Percentiles rank a stretch among this genome's conserved stretches.
Evolutionary conservation across 2,329 filamentous ascomycete species (phyloP).

Genomic region (Leptographium wingfieldii): DNA sequence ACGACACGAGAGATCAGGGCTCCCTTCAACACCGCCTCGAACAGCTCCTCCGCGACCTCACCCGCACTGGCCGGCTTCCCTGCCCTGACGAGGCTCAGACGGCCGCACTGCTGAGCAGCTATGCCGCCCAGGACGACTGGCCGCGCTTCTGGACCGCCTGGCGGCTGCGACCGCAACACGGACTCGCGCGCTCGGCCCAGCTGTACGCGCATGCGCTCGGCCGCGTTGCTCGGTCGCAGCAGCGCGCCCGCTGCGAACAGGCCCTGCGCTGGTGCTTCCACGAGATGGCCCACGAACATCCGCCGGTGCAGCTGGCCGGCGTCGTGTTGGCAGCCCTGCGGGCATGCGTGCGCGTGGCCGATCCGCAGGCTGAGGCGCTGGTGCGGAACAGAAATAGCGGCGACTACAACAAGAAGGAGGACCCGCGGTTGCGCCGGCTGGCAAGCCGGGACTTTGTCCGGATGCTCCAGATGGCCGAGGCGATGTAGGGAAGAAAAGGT

Average conservation of each 20-base stretch:
- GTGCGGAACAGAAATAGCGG: constrained; percentile 3
- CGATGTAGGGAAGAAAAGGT: not conserved
- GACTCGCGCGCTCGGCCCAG: constrained; percentile 31
- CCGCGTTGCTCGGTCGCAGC: constrained; percentile 30
- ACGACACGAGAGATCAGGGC: constrained; percentile 10
- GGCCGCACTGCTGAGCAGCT: constrained; percentile 30
- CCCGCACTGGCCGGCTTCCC: constrained; percentile 17
- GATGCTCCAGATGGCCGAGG: not conserved
- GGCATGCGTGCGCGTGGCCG: constrained; percentile 41
- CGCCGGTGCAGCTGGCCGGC: constrained; percentile 31
- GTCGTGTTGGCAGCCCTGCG: constrained; percentile 34
- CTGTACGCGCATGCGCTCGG: constrained; percentile 45
- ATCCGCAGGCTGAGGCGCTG: constrained; percentile 32
- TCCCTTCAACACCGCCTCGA: constrained; percentile 32
- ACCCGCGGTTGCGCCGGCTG: not conserved
- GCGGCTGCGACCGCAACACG: constrained; percentile 38
- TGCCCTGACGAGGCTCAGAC: constrained; percentile 26
- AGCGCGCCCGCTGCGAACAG: constrained; percentile 31
- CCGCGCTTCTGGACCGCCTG: constrained; percentile 48
- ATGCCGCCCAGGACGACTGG: constrained; percentile 37
- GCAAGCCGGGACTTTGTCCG: constrained; percentile 8
- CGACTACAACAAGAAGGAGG: constrained; percentile 8
- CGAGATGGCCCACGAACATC: constrained; percentile 45
- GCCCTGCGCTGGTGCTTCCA: constrained; percentile 40
- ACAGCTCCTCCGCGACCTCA: constrained; percentile 24